Percentiles rank a stretch among this genome's conserved stretches.
Evolutionary conservation across 768 basidiomycete species (phyloP).

Genomic region (Hirschioporus abietinus): DNA sequence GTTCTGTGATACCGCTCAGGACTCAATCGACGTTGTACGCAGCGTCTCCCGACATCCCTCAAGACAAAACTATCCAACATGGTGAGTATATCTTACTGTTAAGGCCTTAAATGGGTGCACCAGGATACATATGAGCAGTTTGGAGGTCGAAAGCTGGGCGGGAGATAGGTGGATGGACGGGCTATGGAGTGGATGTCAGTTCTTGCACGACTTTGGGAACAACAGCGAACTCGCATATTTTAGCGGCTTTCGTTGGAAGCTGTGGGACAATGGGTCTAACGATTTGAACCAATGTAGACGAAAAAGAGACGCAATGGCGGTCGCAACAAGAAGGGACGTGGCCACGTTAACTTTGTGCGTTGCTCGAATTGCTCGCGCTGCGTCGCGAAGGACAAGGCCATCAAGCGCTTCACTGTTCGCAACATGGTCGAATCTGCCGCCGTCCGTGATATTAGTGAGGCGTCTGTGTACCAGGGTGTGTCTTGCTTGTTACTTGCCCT

Average conservation of each 20-base stretch:
- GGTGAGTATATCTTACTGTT: neutral
- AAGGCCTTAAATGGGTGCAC: neutral
- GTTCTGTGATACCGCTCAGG: neutral
- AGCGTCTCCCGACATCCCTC: neutral
- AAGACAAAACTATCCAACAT: neutral
- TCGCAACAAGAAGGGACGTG: conserved; percentile 99
- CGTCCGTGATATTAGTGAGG: conserved; percentile 94
- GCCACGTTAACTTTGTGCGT: conserved; percentile 90
- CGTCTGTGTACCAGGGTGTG: conserved; percentile 86
- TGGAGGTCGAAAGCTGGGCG: neutral
- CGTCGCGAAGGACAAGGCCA: conserved; percentile 98
- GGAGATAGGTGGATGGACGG: neutral
- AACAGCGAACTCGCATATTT: too few relatives aligned
- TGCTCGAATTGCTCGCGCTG: conserved; percentile 99
- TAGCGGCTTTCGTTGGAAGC: too few relatives aligned
- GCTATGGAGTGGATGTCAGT: neutral
- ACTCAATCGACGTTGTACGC: neutral
- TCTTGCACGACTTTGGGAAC: neutral
- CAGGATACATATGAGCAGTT: neutral
- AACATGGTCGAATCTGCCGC: conserved; percentile 99
- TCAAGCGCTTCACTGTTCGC: conserved; percentile 98
- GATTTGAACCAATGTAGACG: conserved; percentile 47
- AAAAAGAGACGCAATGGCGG: conserved; percentile 99
- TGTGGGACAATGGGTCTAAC: neutral
- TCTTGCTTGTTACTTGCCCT: conserved; percentile 11